Conservation (phyloP, 75 land plant genomes). For the Gnetum montanum region DNA sequence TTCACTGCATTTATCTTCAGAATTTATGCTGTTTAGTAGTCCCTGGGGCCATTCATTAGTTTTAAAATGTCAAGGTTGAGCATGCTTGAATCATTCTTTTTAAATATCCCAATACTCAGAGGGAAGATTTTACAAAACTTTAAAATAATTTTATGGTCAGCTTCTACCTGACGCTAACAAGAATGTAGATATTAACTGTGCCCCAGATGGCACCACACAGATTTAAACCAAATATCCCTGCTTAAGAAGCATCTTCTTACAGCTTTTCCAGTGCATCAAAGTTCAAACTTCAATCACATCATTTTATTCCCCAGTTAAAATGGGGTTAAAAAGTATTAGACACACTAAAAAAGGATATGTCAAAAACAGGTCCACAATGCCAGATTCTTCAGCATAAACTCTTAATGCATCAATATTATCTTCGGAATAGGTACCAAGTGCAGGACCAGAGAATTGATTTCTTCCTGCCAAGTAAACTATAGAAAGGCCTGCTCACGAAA, state of each 20-base stretch:
- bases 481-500: constrained; percentile 49
- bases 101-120: not conserved
- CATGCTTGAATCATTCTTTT: constrained; percentile 6
- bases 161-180: not conserved
- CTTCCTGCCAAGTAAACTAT: constrained; percentile 80
- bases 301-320: not conserved
- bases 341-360: constrained; percentile 98
- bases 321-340: too few species aligned
- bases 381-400: constrained; percentile 83
- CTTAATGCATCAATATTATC: constrained; percentile 92
- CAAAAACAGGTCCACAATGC: constrained; percentile 68
- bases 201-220: not conserved
- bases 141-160: not conserved
- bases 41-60: constrained; percentile 99
- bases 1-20: constrained; percentile 31
- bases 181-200: not conserved
- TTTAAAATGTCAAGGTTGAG: constrained; percentile 50
- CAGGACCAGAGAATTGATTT: constrained; percentile 26
- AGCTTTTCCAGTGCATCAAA: not conserved
- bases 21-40: constrained; percentile 37
- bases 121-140: not conserved
- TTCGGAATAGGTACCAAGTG: constrained; percentile 58
- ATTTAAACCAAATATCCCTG: not conserved
- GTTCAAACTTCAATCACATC: not conserved
- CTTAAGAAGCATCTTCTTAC: not conserved